Conservation (phyloP, 169 alveolate genomes). For the Plasmodium vinckei region DNA sequence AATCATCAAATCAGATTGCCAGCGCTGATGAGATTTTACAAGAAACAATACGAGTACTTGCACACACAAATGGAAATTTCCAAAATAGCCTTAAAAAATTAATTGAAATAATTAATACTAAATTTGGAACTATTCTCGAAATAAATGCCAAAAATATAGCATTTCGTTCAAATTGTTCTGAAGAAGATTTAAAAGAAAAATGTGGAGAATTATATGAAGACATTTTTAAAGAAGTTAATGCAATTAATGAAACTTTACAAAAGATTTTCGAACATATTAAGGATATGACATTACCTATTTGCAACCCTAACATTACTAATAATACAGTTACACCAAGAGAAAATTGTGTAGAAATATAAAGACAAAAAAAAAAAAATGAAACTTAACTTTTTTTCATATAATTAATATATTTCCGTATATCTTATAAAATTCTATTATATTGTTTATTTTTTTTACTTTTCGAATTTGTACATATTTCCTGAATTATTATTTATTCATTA, state of each 20-base stretch:
- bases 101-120: slow-evolving; percentile 10
- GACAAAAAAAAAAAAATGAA: neutral
- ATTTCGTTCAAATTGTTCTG: slow-evolving; percentile 14
- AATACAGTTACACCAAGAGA: slow-evolving; percentile 1
- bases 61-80: slow-evolving; percentile 35
- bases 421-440: too few relatives aligned
- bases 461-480: too few relatives aligned
- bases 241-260: slow-evolving; percentile 27
- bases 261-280: slow-evolving; percentile 34
- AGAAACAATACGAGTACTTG: slow-evolving; percentile 49
- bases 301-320: neutral
- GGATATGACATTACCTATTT: slow-evolving; percentile 19
- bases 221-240: slow-evolving; percentile 35
- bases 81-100: slow-evolving; percentile 29
- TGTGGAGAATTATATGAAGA: slow-evolving; percentile 31
- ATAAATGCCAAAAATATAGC: slow-evolving; percentile 13
- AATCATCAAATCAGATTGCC: neutral
- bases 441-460: too few relatives aligned
- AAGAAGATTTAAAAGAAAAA: slow-evolving; percentile 28
- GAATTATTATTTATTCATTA: too few relatives aligned
- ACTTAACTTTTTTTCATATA: neutral
- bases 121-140: slow-evolving; percentile 18
- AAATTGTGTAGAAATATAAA: slow-evolving; percentile 38
- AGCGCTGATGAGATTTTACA: slow-evolving; percentile 42
- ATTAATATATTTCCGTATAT: too few relatives aligned